Base-by-base conservation (phyloP, 495 filamentous ascomycete genomes). In the Hypoxylon intermedium region DNA sequence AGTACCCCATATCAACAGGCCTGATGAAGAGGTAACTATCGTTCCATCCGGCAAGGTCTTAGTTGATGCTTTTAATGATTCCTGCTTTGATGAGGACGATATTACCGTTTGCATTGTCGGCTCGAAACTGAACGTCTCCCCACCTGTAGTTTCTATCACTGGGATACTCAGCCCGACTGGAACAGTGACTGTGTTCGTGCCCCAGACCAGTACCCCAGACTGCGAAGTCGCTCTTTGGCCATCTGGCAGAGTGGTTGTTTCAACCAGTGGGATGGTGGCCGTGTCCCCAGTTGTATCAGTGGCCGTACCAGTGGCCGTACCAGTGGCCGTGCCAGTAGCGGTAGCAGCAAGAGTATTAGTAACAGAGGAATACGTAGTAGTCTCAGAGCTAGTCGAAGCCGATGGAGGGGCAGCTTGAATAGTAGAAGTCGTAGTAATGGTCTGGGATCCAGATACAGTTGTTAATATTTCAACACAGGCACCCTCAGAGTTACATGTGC, bases 401-500 rank as follows among this genome's bases (percentile, higher is more conserved):
- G 41, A 19, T 44, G 41, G 16, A 21, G 41, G 41, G 16, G 24
- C 12, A 44, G 9, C 24, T 19, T 9, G 12, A 19, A 44, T 16
- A 19, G 41, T 44, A 19, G 41, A 44, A 24, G 16, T 44, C 16
- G 19, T 9, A 18, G 41, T 44, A 4, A 21, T 19, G 11, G 41
- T 44, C 16, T 19, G 24, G 18, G 41, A 21, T 44, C 41, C 41
- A 15, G 11, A 44, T 9, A 19, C 16, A 44, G 11, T 44, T 24
- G 41, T 44, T 9, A 44, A 15, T 11, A 44, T 44, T 18, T 44
- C 41, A 19, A 44, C 16, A 44, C 41, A 44, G 41, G 41, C 41
- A 9, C 41, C 41, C 19, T 12, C 41, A 16, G 41, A 44, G 41
- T 44, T 44, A 16, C 41, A 44, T 15, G 41, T 44, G 16, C 41